Evolutionary conservation across 257 asterid species (phyloP), one percentile per base, ranked within the genome.

Genomic region (Fraxinus quadrangulata): DNA sequence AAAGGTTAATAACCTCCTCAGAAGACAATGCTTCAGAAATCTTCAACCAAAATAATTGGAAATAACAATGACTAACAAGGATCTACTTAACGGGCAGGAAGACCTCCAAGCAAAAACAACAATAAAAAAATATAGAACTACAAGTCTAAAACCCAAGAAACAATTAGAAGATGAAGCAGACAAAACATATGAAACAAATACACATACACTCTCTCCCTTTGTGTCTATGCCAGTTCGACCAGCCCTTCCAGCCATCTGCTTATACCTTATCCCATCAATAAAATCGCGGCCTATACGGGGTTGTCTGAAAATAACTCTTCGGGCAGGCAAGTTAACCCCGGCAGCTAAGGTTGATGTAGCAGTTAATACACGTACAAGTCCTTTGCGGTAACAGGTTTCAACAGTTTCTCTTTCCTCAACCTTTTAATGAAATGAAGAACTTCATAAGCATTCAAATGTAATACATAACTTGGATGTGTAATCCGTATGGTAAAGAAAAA

Each of bases 281-380:
- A 93, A 93, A 83, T 95, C 98, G 78, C 96, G 91, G 51, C 99
- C 99, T 77, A 93, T 93, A 77, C 97, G 97, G 42, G 99, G 99
- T 83, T 95, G 99, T 80, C 99, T 87, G 83, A 95, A 93, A 80
- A 93, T 95, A 74, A 95, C 99, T 84, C 99, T 90, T 80, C 99
- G 89, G 45, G 99, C 99, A 40, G 99, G 99, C 77, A 95, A 90
- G 86, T 95, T 95, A 78, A 95, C 98, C 40, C 99, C 99, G 79
- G 99, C 99, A 85, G 99, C 99, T 77, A 95, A 89, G 77, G 99
- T 95, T 81, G 99, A 95, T 65, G 99, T 95, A 84, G 99, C 99
- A 87, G 99, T 93, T 89, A 95, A 89, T 82, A 95, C 99, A 82
- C 97, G 97, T 78, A 93, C 93, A 78, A 95, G 94, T 82, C 99